phyloP scores from a whole-genome alignment of 2,329 filamentous ascomycete genomes.

The Fusarium buharicum region DNA sequence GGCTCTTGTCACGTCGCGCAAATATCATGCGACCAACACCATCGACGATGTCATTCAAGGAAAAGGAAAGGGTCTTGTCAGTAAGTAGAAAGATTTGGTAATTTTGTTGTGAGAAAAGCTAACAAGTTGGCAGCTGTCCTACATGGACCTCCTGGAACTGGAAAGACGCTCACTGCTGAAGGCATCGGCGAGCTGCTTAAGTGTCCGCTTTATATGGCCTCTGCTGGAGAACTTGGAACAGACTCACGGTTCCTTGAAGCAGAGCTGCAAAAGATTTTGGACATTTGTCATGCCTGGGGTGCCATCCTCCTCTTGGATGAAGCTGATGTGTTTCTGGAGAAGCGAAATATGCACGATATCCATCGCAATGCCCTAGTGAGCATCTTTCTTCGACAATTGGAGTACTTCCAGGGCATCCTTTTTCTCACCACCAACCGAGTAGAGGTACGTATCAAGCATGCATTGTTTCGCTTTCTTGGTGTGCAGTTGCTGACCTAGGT shows the following conservation, averaged over 20 bases:
- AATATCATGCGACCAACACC: conserved; percentile 81
- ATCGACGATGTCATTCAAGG: conserved; percentile 86
- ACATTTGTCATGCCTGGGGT: conserved; percentile 87
- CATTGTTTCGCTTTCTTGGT: not conserved
- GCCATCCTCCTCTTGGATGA: conserved; percentile 88
- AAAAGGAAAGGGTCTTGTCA: conserved; percentile 86
- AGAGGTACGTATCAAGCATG: conserved; percentile 58
- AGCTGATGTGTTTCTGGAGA: conserved; percentile 85
- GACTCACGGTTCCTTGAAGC: conserved; percentile 77
- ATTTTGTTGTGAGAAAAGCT: conserved; percentile 15
- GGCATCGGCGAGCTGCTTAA: conserved; percentile 85
- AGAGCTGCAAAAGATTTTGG: conserved; percentile 84
- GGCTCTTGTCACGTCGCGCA: conserved; percentile 85
- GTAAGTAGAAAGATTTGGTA: conserved; percentile 49
- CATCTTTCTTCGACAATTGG: conserved; percentile 85
- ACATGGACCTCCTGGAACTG: conserved; percentile 86
- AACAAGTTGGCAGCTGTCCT: conserved; percentile 66
- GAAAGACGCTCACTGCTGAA: conserved; percentile 89
- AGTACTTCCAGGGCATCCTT: conserved; percentile 92
- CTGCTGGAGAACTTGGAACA: conserved; percentile 83
- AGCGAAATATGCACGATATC: conserved; percentile 83
- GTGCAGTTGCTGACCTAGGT: conserved; percentile 6
- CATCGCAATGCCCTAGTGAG: conserved; percentile 87
- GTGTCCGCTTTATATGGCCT: conserved; percentile 85
- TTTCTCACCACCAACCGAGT: conserved; percentile 92